phyloP scores from a whole-genome alignment of 148 eudicot species.

The Chenopodium formosanum region DNA sequence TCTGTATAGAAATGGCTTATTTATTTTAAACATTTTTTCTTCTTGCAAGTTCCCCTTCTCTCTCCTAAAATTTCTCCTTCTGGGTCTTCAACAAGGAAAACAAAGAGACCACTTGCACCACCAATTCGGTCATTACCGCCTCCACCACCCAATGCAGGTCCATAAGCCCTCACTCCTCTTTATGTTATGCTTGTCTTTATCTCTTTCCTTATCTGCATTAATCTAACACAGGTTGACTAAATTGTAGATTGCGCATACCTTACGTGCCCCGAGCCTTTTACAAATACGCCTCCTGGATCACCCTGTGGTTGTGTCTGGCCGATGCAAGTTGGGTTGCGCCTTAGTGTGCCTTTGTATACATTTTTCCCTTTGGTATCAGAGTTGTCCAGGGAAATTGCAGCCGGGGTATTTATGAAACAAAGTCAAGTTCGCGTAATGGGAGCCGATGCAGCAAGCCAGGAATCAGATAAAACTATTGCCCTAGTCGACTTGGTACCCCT shows the following conservation, averaged over 20 bases:
- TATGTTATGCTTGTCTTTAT: neutral
- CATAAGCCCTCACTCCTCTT: constrained; percentile 10
- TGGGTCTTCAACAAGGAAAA: constrained; percentile 46
- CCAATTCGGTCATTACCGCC: constrained; percentile 69
- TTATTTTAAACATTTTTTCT: constrained; percentile 18
- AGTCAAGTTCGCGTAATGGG: constrained; percentile 93
- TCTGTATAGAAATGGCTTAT: constrained; percentile 24
- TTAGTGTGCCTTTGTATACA: constrained; percentile 60
- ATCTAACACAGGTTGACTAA: constrained; percentile 11
- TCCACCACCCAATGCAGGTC: constrained; percentile 87
- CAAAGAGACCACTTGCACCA: constrained; percentile 39
- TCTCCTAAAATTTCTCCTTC: constrained; percentile 61
- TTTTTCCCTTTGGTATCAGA: constrained; percentile 85
- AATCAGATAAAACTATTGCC: constrained; percentile 69
- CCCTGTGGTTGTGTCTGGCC: constrained; percentile 84
- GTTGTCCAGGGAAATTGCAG: constrained; percentile 65
- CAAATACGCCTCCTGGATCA: constrained; percentile 69
- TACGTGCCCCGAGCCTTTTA: constrained; percentile 68
- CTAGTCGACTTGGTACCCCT: constrained; percentile 78
- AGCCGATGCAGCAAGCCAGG: constrained; percentile 64
- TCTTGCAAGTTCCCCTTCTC: constrained; percentile 53
- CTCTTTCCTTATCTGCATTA: constrained; percentile 1
- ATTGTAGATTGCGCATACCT: constrained; percentile 64
- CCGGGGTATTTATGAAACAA: constrained; percentile 58
- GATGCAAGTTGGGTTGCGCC: constrained; percentile 80